Conservation (phyloP, 352 stramenopile species). For the Phytophthora cryptogea region DNA sequence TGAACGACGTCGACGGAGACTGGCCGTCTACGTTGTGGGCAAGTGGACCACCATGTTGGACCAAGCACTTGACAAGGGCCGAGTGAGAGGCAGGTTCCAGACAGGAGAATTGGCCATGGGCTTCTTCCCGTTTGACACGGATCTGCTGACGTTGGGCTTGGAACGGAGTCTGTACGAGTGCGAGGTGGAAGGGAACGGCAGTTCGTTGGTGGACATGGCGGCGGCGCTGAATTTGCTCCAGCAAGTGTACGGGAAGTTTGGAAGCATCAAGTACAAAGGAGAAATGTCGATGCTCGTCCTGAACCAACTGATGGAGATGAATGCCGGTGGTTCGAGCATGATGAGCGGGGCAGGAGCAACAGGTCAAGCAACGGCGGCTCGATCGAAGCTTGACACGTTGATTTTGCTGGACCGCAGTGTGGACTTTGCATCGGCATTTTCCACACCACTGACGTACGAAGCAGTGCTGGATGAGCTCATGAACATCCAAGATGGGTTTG, state of each 20-base stretch:
- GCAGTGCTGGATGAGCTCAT: conserved; percentile 70
- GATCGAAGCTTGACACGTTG: conserved; percentile 54
- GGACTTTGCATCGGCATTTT: conserved; percentile 73
- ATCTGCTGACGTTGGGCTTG: conserved; percentile 63
- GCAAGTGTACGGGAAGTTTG: conserved; percentile 57
- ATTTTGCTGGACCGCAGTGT: conserved; percentile 73
- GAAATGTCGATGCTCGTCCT: conserved; percentile 71
- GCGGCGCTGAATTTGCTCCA: conserved; percentile 58
- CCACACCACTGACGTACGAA: conserved; percentile 73
- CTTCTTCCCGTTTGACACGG: conserved; percentile 64
- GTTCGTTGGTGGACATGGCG: conserved; percentile 52
- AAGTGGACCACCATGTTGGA: conserved; percentile 60
- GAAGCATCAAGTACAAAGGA: conserved; percentile 82
- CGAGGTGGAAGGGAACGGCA: conserved; percentile 48
- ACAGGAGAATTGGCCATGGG: conserved; percentile 48
- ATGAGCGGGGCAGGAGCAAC: conserved; percentile 10
- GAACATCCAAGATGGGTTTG: conserved; percentile 63
- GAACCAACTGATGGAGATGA: conserved; percentile 65
- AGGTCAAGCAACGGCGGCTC: conserved; percentile 3
- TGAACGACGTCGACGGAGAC: conserved; percentile 12
- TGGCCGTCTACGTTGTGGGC: conserved; percentile 50
- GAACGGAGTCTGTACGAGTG: conserved; percentile 63
- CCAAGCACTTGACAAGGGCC: conserved; percentile 41
- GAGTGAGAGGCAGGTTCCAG: conserved; percentile 44
- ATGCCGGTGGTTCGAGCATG: conserved; percentile 22